phyloP scores from a whole-genome alignment of 2,329 filamentous ascomycete genomes.

The Pseudopithomyces maydicus region DNA sequence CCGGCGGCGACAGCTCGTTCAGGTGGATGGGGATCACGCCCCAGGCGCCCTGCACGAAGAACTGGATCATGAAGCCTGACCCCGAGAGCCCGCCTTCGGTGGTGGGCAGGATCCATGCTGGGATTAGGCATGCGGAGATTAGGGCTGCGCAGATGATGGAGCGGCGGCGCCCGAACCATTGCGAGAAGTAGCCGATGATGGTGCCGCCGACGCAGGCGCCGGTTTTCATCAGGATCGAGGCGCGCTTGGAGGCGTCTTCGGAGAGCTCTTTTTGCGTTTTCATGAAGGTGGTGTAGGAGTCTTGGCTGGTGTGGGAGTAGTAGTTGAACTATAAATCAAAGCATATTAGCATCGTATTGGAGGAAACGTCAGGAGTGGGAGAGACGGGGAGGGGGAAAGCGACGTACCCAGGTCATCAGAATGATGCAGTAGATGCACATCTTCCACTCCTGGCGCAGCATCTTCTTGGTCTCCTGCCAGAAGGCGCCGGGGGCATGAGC shows the following conservation, averaged over 20 bases:
- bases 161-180: slow-evolving; percentile 75
- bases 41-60: slow-evolving; percentile 53
- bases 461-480: slow-evolving; percentile 70
- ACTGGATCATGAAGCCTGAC: slow-evolving; percentile 70
- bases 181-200: slow-evolving; percentile 74
- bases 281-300: slow-evolving; percentile 84
- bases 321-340: slow-evolving; percentile 47
- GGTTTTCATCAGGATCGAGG: slow-evolving; percentile 80
- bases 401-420: slow-evolving; percentile 70
- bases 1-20: slow-evolving; percentile 73
- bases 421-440: slow-evolving; percentile 78
- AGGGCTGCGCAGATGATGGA: slow-evolving; percentile 67
- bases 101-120: slow-evolving; percentile 72
- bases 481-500: slow-evolving; percentile 57
- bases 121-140: slow-evolving; percentile 66
- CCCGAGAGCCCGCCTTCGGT: slow-evolving; percentile 65
- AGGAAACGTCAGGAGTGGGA: slow-evolving; percentile 24
- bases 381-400: no score
- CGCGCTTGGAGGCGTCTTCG: slow-evolving; percentile 69
- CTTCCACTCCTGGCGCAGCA: slow-evolving; percentile 74
- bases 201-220: slow-evolving; percentile 77
- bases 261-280: slow-evolving; percentile 71
- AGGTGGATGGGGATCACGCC: slow-evolving; percentile 66
- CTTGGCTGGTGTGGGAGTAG: slow-evolving; percentile 80
- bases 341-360: no score